Base-by-base conservation (phyloP, 2,329 filamentous ascomycete genomes). In the Fusarium sp. region DNA sequence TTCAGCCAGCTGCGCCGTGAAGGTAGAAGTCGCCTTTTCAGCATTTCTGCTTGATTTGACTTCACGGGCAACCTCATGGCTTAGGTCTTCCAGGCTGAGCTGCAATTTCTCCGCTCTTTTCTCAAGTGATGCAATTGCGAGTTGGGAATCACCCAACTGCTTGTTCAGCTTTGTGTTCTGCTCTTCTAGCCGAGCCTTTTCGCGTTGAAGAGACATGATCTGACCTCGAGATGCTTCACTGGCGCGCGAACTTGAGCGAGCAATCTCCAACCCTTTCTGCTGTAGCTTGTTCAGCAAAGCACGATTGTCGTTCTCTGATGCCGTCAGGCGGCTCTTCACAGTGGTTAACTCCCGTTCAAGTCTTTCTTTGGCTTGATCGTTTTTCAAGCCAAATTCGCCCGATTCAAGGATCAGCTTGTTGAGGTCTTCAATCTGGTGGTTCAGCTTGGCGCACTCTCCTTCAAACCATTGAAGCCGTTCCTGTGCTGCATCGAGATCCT, bases 221-320 rank as follows among this genome's bases (percentile, higher is more conserved):
- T 96, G 93, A 5, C 91, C 88, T 41, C 95, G 91, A 50, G 94
- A 93, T 36, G 91, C 93, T 75, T 98, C 95, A 68, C 89, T 94
- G 35, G 93, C 95, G 65, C 92, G 92, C 9, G 95, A 97, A 67
- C 90, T 94, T 1, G 95, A 96, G 49, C 96, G 90, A 44, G 95
- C 95, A 80, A 99, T 97, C 79, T 99, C 95, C 11, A 99, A 88
- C 35, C 97, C 96, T 85, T 98, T 98, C 78, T 98, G 95, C 78
- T 98, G 95, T 22, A 99, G 87, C 82, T 98, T 98, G 84, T 98
- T 98, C 73, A 98, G 87, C n/a, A 99, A 85, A 9, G 94, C 92
- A 56, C 94, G 92, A 77, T 98, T 98, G 82, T 98, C 95, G 76
- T 98, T 98, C 80, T 99, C 95, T 0, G 95, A 98, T 29, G 95